phyloP scores from a whole-genome alignment of 2,329 filamentous ascomycete species.

The Metarhizium humberi region DNA sequence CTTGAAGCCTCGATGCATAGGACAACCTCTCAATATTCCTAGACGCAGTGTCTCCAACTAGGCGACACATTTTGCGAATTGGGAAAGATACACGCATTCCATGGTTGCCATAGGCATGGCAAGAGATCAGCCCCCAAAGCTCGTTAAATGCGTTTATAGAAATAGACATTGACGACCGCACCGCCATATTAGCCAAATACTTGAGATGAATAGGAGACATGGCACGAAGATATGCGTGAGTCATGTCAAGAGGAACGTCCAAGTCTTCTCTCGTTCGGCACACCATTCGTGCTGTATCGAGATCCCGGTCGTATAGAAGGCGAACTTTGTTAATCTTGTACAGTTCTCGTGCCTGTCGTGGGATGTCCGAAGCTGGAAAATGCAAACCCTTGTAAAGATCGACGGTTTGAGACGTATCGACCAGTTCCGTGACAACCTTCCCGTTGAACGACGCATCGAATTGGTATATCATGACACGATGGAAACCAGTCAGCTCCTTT shows the following conservation, averaged over 20 bases:
- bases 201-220: slow-evolving; percentile 89
- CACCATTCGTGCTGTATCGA: slow-evolving; percentile 70
- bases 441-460: slow-evolving; percentile 79
- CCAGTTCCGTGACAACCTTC: slow-evolving; percentile 77
- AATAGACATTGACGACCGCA: slow-evolving; percentile 91
- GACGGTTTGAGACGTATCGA: slow-evolving; percentile 68
- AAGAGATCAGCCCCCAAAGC: slow-evolving; percentile 81
- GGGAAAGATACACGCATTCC: slow-evolving; percentile 92
- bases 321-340: slow-evolving; percentile 88
- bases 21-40: slow-evolving; percentile 81
- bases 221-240: slow-evolving; percentile 73
- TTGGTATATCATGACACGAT: slow-evolving; percentile 88
- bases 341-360: slow-evolving; percentile 75
- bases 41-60: slow-evolving; percentile 78
- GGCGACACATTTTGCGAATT: slow-evolving; percentile 82
- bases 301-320: slow-evolving; percentile 75
- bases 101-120: slow-evolving; percentile 66
- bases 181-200: slow-evolving; percentile 80
- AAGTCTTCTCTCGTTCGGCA: slow-evolving; percentile 68
- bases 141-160: slow-evolving; percentile 81
- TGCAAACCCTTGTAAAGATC: slow-evolving; percentile 82
- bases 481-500: slow-evolving; percentile 84
- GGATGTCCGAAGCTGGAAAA: slow-evolving; percentile 83
- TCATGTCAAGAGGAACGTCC: slow-evolving; percentile 69
- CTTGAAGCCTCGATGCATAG: slow-evolving; percentile 75